phyloP scores from a whole-genome alignment of 495 filamentous ascomycete genomes.

The Thozetella sp. region DNA sequence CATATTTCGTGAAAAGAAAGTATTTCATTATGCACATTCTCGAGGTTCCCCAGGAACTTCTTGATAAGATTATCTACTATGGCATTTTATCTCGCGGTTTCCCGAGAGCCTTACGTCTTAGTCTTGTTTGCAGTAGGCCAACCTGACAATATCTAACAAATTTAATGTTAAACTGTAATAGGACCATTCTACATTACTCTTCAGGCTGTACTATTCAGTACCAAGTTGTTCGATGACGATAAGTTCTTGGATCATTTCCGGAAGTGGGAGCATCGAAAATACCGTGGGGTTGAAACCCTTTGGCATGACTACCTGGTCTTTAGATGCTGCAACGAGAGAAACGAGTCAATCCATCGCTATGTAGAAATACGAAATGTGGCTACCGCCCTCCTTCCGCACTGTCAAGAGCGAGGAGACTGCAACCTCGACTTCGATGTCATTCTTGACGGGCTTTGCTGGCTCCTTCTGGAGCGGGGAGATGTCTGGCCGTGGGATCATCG shows the following conservation, averaged over 20 bases:
- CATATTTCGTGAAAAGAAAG: background rate
- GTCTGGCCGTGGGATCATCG: background rate
- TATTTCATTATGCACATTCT: slow-evolving; percentile 2
- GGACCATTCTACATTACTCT: background rate
- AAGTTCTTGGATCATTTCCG: background rate
- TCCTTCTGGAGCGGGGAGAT: background rate
- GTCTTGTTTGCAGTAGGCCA: slow-evolving; percentile 1
- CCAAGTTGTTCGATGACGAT: background rate
- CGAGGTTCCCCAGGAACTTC: background rate
- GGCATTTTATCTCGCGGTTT: background rate
- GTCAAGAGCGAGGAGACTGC: background rate
- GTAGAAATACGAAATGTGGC: background rate
- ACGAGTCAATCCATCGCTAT: background rate
- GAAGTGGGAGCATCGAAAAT: background rate
- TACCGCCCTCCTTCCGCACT: background rate
- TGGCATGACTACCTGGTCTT: slow-evolving; percentile 1
- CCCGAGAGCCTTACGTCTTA: background rate
- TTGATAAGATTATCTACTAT: background rate
- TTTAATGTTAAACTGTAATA: background rate
- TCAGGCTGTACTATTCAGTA: background rate
- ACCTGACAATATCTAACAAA: background rate
- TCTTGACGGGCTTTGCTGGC: slow-evolving; percentile 1
- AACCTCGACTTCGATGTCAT: background rate
- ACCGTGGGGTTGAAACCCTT: background rate
- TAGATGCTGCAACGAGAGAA: background rate